Base-by-base conservation (phyloP, 352 stramenopile genomes). In the Saprolegnia parasitica region DNA sequence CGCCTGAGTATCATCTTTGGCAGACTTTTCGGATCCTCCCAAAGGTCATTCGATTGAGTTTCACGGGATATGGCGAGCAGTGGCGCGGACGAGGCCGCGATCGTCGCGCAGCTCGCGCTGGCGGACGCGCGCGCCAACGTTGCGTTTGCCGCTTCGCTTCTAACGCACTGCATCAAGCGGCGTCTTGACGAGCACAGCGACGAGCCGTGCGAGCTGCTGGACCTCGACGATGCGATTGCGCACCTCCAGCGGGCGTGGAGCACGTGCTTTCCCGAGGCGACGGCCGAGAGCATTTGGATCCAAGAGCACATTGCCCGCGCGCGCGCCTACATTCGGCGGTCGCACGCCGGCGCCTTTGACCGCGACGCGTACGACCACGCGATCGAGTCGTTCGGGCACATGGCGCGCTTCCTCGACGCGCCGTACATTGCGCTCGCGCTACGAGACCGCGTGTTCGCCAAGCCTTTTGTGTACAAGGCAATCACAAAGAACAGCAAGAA, bases 401-500 rank as follows among this genome's bases (percentile, higher is more conserved):
- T 60, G 24, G 52, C 52, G 2, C 52, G 52, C 24, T 60, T 60
- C 20, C 35, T 60, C 1, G 52, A 24, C 24, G 24, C 35, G n/a
- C 52, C 52, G 20, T n/a, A 60, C 11, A n/a, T 60, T 16, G 24
- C 52, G 9, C 16, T 20, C 13, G 35, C 16, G 24, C 35, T 60
- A 4, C 35, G 11, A 3, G 24, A 60, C 11, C 52, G 52, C 24
- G 42, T 49, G 3, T 5, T 55, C 11, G 35, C 52, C 52, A 24
- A 60, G 13, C 52, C 47, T 2, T 55, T 55, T 5, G 24, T 23
- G n/a, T 55, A 55, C 24, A 29, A 23, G n/a, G n/a, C 47, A 5
- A 5, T 35, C 29, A 35, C 29, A 35, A 35, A 35, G 29, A 35
- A 35, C 29, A 35, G 29, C 52, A 60, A 79, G 9, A 54, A 72